Conservation (phyloP, 805 yeast species). For the Kodamaea kaohsiungensis region DNA sequence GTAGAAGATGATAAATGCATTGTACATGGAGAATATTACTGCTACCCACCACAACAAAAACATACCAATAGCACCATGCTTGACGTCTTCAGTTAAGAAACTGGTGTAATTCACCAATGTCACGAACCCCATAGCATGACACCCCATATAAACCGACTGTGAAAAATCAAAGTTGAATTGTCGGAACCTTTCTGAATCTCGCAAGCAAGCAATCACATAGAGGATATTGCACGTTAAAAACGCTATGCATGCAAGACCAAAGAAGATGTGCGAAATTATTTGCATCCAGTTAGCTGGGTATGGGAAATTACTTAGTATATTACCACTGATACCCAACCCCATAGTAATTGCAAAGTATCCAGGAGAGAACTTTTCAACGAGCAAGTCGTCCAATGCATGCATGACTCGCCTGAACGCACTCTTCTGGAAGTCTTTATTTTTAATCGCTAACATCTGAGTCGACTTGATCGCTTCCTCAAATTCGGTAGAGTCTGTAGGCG, state of each 20-base stretch:
- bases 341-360: slow-evolving; percentile 72
- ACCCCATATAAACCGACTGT: slow-evolving; percentile 68
- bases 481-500: not conserved
- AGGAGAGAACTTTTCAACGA: slow-evolving; percentile 40
- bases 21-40: slow-evolving; percentile 50
- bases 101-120: slow-evolving; percentile 63
- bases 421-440: not conserved
- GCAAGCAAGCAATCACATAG: slow-evolving; percentile 40
- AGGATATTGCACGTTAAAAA: slow-evolving; percentile 49
- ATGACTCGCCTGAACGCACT: not conserved
- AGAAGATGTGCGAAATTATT: slow-evolving; percentile 60
- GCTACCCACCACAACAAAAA: slow-evolving; percentile 79
- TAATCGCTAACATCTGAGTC: not conserved
- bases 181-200: slow-evolving; percentile 24
- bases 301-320: slow-evolving; percentile 65
- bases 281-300: slow-evolving; percentile 60
- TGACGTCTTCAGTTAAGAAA: slow-evolving; percentile 40
- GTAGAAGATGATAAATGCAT: slow-evolving; percentile 60
- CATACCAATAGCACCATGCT: slow-evolving; percentile 46
- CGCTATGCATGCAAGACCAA: slow-evolving; percentile 55
- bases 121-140: slow-evolving; percentile 76
- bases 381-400: slow-evolving; percentile 8
- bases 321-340: slow-evolving; percentile 80
- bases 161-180: slow-evolving; percentile 9
- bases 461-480: not conserved